Base-by-base conservation (phyloP, 805 yeast genomes). In the Grigorovia humatica region DNA sequence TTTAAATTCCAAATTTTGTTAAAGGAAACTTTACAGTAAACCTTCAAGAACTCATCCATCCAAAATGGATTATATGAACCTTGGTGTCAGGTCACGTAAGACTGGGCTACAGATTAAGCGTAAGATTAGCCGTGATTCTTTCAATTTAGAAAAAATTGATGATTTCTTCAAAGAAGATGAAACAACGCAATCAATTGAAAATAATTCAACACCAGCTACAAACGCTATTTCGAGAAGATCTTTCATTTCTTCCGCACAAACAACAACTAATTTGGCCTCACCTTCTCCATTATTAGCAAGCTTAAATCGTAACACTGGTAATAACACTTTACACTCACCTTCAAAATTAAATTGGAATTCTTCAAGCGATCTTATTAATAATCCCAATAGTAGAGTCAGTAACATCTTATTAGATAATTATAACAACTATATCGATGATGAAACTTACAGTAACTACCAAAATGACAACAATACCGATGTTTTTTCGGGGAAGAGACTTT, bases 91-190 rank as follows among this genome's bases (percentile, higher is more conserved):
- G 59, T 80, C 88, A 43, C 74, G 90, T 29, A 82, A 80, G 61
- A 82, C 87, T 0, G 89, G 88, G n/a, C 27, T 59, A 9, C 49
- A 50, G 9, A 58, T 54, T 11, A 55, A 48, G 46, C 51, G 54
- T 46, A 50, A 51, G 23, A 50, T 58, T 20, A 43, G 48, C 9
- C 55, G 49, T 38, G 60, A 60, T 56, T 59, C 57, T 20, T 56
- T 52, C 49, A 50, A 54, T 45, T 57, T 57, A 61, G 62, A 60
- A 52, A 55, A 57, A 58, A 60, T 84, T 15, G 82, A 81, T 55
- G 88, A 83, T 54, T 85, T 83, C 63, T 84, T 83, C 49, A 74
- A 73, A 47, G 85, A 81, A 49, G 85, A 81, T 48, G 61, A 60
- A 17, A 35, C 48, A 18, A 13, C 40, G 20, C 2, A 23, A 2